Conservation (phyloP, 202 grass and related monocot species). For the Carex sylvatica region DNA sequence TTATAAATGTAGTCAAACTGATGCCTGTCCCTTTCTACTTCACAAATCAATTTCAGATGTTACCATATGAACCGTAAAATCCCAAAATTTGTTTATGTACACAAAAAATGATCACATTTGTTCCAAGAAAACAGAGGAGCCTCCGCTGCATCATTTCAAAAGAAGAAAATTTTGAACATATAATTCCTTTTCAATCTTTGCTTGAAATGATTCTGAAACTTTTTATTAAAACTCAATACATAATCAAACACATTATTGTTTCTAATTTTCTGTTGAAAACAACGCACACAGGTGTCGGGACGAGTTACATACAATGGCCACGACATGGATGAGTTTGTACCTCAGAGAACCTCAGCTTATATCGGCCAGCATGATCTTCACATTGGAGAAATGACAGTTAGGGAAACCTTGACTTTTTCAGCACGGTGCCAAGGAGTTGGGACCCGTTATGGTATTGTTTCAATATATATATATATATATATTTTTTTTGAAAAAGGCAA, state of each 20-base stretch:
- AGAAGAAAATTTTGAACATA: neutral
- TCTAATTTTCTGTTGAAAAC: neutral
- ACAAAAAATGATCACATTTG: neutral
- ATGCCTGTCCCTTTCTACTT: neutral
- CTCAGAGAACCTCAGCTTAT: conserved; percentile 83
- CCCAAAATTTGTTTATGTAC: neutral
- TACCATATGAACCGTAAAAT: neutral
- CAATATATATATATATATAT: no score
- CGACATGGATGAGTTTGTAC: conserved; percentile 93
- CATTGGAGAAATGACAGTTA: conserved; percentile 84
- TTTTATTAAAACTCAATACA: neutral
- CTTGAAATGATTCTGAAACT: neutral
- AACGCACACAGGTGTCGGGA: conserved; percentile 55
- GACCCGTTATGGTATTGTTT: conserved; percentile 81
- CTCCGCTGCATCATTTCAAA: neutral
- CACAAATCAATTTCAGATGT: neutral
- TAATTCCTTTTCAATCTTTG: neutral
- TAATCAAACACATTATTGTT: neutral
- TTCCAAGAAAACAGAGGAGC: neutral
- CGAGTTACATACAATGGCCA: conserved; percentile 86
- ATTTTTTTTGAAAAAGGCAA: no score
- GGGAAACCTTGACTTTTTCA: conserved; percentile 80
- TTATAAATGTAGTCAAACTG: neutral
- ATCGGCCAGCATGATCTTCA: conserved; percentile 85
- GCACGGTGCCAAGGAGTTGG: conserved; percentile 89